Percentiles rank a stretch among this genome's conserved stretches.
Evolutionary conservation across 2,329 filamentous ascomycete species (phyloP).

Genomic region (Botryotinia convoluta): DNA sequence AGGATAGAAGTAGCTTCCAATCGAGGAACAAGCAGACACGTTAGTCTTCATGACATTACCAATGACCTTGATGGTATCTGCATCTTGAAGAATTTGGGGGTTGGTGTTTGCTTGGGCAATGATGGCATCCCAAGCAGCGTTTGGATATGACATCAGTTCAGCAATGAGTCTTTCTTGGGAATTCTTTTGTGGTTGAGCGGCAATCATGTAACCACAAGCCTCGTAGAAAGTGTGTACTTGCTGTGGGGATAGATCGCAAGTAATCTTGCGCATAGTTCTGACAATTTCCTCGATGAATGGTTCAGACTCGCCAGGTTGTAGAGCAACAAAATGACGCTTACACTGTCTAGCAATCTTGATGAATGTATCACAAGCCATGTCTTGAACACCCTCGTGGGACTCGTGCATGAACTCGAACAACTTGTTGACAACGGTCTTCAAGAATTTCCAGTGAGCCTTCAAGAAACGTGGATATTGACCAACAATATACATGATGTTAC

Average conservation of each 20-base stretch:
- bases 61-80: slow-evolving; percentile 96
- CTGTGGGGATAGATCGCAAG: slow-evolving; percentile 89
- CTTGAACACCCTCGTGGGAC: slow-evolving; percentile 97
- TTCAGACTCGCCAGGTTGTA: slow-evolving; percentile 90
- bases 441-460: slow-evolving; percentile 99
- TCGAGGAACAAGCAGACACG: slow-evolving; percentile 94
- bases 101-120: slow-evolving; percentile 84
- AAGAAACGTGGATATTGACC: slow-evolving; percentile 97
- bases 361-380: slow-evolving; percentile 99
- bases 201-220: slow-evolving; percentile 98
- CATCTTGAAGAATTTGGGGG: slow-evolving; percentile 82
- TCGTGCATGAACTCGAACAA: slow-evolving; percentile 99
- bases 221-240: slow-evolving; percentile 99
- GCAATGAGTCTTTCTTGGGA: slow-evolving; percentile 88
- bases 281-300: slow-evolving; percentile 99
- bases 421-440: slow-evolving; percentile 99
- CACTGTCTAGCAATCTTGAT: slow-evolving; percentile 99
- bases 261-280: slow-evolving; percentile 91
- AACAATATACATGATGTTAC: slow-evolving; percentile 99
- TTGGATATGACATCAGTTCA: slow-evolving; percentile 91
- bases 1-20: slow-evolving; percentile 95
- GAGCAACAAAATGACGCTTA: slow-evolving; percentile 91
- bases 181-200: slow-evolving; percentile 91
- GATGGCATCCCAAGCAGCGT: slow-evolving; percentile 92
- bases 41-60: slow-evolving; percentile 99